Percentiles rank a stretch among this genome's conserved stretches.
Evolutionary conservation across 2,329 filamentous ascomycete species (phyloP).

Genomic region (Aspergillus tamarii): DNA sequence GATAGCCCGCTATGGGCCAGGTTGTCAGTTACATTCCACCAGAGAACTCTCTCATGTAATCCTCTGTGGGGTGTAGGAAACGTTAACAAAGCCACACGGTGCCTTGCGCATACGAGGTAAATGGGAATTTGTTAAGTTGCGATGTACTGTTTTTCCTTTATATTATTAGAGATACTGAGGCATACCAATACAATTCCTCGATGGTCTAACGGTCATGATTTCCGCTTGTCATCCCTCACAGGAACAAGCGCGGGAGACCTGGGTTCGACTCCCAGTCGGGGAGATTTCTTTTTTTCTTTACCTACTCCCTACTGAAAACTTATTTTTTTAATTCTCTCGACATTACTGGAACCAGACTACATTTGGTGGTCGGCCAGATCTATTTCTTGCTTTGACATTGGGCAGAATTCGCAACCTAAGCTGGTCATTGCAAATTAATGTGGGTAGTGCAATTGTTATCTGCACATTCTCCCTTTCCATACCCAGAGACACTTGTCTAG

Average conservation of each 20-base stretch:
- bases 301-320: neutral
- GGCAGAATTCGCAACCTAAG: too few species aligned
- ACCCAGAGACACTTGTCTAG: too few species aligned
- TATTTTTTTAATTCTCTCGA: neutral
- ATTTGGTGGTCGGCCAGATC: neutral
- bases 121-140: too few species aligned
- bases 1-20: neutral
- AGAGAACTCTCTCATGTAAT: too few species aligned
- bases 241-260: slow-evolving; percentile 19
- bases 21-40: neutral
- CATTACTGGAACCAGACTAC: neutral
- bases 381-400: neutral
- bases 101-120: neutral
- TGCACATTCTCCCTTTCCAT: too few species aligned
- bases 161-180: fast-evolving
- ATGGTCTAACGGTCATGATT: slow-evolving; percentile 22
- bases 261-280: slow-evolving; percentile 19
- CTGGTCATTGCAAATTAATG: too few species aligned
- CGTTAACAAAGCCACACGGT: neutral
- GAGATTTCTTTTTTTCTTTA: slow-evolving; percentile 4
- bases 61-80: neutral
- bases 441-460: too few species aligned
- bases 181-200: slow-evolving; percentile 20
- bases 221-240: slow-evolving; percentile 17
- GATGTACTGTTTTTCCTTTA: neutral